Evolutionary conservation across 495 filamentous ascomycete genomes (phyloP), one percentile per base, ranked within the genome.

Genomic region (Xylaria sp.): DNA sequence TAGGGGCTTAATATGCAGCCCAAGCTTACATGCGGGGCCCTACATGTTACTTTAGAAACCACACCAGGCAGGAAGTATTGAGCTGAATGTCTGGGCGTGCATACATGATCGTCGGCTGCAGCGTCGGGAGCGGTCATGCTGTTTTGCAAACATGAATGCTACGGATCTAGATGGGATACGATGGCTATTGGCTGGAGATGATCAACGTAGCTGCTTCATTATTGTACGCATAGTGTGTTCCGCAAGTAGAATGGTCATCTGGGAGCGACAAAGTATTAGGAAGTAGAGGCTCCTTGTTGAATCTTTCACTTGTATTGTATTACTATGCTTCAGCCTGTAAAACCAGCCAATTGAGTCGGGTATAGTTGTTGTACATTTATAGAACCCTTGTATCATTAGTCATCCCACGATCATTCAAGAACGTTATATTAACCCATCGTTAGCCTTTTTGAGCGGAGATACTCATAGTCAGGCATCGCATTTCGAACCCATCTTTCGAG

Each of bases 391-490:
- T 37, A 33, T 3, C 14, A 26, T 40, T n/a, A 53, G 26, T 44
- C 63, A 52, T 37, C 21, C 52, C 21, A 5, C 33, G 37, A 57
- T 41, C n/a, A 19, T 37, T 33, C 12, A 9, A 3, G 12, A 17
- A 14, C 26, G 24, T n/a, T 66, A 58, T 29, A 48, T 41, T 46
- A 74, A 37, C 9, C 44, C 44, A 44, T 15, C 46, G 31, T 55
- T 74, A 80, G 29, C 61, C 82, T 76, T 26, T 79, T 78, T 41
- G 72, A 79, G 70, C 76, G 83, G 44, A 87, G 67, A 74, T 80
- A 84, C 73, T 84, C 80, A 75, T 85, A 87, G 70, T 87, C 84
- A 3, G 74, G 71, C 84, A 85, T 85, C 1, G 82, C 79, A n/a
- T 71, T 78, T 44, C 72, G 50, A 1, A 86, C 84, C 66, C 70